A percentile compares a stretch with the other conserved stretches of the same genome.
These are phyloP conservation scores for Parietaria judaica DNA, from an alignment of 306 rosid species.

Conservation along the genomic window DNA sequence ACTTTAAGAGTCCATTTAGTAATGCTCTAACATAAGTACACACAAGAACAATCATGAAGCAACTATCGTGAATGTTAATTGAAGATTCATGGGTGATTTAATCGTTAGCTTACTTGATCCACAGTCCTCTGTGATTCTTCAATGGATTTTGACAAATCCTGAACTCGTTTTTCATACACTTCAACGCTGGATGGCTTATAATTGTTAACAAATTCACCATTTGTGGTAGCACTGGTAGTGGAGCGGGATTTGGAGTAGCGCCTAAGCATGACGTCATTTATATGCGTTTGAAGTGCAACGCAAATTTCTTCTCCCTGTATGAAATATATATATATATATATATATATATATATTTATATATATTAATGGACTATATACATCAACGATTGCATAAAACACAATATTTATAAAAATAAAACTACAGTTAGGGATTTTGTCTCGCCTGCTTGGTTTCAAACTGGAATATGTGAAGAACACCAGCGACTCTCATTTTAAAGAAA, in stretches of 20 bases:
- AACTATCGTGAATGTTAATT: not conserved
- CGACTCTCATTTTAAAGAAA: conserved; percentile 95
- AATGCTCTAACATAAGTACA: too few relatives aligned
- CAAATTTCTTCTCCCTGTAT: conserved; percentile 95
- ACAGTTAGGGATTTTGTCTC: conserved; percentile 9
- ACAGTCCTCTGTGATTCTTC: conserved; percentile 75
- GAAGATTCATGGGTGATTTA: conserved; percentile 2
- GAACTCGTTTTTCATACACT: conserved; percentile 51
- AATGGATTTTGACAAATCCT: conserved; percentile 61
- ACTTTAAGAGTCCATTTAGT: too few relatives aligned
- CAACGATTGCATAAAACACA: conserved; percentile 4
- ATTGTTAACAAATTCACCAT: conserved; percentile 51
- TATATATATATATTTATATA: not conserved
- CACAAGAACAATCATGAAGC: too few relatives aligned
- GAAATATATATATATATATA: conserved; percentile 8
- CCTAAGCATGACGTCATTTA: conserved; percentile 87
- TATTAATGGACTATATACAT: conserved; percentile 12
- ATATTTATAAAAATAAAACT: not conserved
- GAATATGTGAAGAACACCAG: conserved; percentile 92
- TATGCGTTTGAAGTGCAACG: conserved; percentile 92
- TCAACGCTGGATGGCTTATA: conserved; percentile 49
- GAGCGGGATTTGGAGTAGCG: conserved; percentile 77
- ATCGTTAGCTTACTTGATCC: conserved; percentile 52
- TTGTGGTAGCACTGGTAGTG: conserved; percentile 37
- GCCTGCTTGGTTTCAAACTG: conserved; percentile 98